Conservation (phyloP, 306 rosid genomes). For the Citrullus amarus region DNA sequence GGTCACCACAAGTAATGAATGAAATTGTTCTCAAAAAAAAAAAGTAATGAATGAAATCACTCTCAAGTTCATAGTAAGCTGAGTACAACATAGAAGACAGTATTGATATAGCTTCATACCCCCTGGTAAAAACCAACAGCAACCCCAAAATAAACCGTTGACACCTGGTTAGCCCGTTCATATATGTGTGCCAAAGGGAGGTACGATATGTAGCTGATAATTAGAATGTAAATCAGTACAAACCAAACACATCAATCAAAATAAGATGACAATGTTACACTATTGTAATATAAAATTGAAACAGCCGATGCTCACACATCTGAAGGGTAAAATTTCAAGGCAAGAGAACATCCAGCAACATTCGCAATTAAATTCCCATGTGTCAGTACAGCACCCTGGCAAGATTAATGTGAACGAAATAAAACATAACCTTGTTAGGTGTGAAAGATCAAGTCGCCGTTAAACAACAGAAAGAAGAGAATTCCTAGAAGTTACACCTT, state of each 20-base stretch:
- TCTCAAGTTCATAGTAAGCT: background rate
- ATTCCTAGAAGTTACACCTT: conserved; percentile 40
- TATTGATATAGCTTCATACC: conserved; percentile 32
- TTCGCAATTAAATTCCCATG: conserved; percentile 83
- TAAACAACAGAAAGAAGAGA: conserved; percentile 8
- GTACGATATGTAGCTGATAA: conserved; percentile 80
- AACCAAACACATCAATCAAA: conserved; percentile 11
- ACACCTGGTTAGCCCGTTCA: conserved; percentile 81
- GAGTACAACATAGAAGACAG: background rate
- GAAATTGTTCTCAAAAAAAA: background rate
- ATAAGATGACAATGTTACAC: background rate
- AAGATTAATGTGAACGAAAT: conserved; percentile 21
- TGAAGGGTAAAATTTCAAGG: conserved; percentile 48
- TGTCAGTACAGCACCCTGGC: conserved; percentile 82
- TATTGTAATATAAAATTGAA: background rate
- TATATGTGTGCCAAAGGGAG: conserved; percentile 98
- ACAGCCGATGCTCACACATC: conserved; percentile 58
- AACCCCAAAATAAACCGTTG: conserved; percentile 49
- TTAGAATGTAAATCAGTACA: conserved; percentile 18
- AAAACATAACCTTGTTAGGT: conserved; percentile 5
- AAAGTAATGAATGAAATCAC: conserved; percentile 1
- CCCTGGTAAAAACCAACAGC: conserved; percentile 99
- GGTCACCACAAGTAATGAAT: conserved; percentile 11
- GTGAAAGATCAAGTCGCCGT: background rate
- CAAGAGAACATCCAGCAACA: conserved; percentile 58